Percentiles rank a stretch among this genome's conserved stretches.
Evolutionary conservation across 2,329 filamentous ascomycete species (phyloP).

Genomic region (Pestalotiopsis sp.): DNA sequence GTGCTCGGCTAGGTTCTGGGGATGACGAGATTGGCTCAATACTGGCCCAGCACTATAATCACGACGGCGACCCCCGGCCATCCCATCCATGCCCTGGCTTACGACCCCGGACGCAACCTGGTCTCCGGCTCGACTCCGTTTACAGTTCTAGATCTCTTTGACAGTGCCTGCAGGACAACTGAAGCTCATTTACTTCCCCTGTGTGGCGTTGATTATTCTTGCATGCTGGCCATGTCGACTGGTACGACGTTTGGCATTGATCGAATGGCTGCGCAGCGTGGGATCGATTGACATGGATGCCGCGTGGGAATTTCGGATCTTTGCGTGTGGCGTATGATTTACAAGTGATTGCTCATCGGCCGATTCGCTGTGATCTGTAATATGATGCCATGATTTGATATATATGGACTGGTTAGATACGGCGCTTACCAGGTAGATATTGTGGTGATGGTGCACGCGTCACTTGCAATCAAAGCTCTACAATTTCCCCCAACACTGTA

Average conservation of each 20-base stretch:
- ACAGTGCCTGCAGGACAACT: background rate
- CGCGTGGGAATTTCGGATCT: background rate
- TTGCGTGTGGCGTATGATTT: background rate
- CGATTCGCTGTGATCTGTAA: background rate
- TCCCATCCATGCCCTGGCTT: background rate
- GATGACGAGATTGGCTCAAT: background rate
- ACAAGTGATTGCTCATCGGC: background rate
- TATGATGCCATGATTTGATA: background rate
- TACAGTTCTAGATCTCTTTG: background rate
- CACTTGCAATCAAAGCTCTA: background rate
- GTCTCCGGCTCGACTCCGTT: background rate
- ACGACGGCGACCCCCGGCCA: background rate
- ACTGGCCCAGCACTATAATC: background rate
- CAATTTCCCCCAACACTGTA: too few relatives aligned
- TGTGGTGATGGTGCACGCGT: background rate
- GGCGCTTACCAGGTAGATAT: background rate
- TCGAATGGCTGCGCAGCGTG: background rate
- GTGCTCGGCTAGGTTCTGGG: background rate
- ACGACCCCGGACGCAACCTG: background rate
- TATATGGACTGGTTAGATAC: background rate
- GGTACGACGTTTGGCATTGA: background rate
- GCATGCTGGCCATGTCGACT: background rate
- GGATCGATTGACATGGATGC: background rate
- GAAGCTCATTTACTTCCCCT: background rate
- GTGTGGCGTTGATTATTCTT: background rate